Evolutionary conservation across 164 flowering plant genomes (phyloP).

Genomic region (Piper betle): DNA sequence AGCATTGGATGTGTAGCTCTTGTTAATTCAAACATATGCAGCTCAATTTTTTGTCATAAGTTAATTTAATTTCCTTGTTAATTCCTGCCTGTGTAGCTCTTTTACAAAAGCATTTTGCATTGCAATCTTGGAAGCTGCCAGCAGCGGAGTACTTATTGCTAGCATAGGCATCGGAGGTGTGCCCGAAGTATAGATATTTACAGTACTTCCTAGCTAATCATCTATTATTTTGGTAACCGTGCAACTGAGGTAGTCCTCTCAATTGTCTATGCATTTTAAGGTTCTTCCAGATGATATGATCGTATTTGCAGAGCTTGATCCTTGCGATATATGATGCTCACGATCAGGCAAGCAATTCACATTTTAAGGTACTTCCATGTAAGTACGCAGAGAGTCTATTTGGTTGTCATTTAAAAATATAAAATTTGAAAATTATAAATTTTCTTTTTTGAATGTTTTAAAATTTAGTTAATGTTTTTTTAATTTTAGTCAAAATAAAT

Average conservation of each 20-base stretch:
- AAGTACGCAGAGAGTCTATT: too few species aligned
- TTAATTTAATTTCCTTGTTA: neutral
- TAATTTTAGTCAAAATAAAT: too few species aligned
- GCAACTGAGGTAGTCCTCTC: neutral
- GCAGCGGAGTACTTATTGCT: constrained; percentile 95
- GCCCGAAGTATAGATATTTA: constrained; percentile 57
- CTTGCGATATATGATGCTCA: constrained; percentile 77
- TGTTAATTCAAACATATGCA: too few species aligned
- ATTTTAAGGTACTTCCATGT: constrained; percentile 89
- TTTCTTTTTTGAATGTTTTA: too few species aligned
- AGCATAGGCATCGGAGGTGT: constrained; percentile 99
- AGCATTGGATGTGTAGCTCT: too few species aligned
- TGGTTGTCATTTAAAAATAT: too few species aligned
- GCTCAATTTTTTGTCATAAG: too few species aligned
- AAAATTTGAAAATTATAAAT: too few species aligned
- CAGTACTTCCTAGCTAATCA: too few species aligned
- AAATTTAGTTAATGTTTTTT: too few species aligned
- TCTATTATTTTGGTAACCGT: too few species aligned
- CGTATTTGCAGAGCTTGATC: constrained; percentile 88
- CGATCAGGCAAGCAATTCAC: constrained; percentile 60
- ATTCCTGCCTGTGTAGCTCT: constrained; percentile 43
- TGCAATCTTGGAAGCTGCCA: constrained; percentile 97
- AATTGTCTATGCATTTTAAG: constrained; percentile 16
- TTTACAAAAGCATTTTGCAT: constrained; percentile 98
- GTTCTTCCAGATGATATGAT: constrained; percentile 97